Evolutionary conservation across 2,329 filamentous ascomycete genomes (phyloP).

Genomic region (Fusarium sarcochroum): DNA sequence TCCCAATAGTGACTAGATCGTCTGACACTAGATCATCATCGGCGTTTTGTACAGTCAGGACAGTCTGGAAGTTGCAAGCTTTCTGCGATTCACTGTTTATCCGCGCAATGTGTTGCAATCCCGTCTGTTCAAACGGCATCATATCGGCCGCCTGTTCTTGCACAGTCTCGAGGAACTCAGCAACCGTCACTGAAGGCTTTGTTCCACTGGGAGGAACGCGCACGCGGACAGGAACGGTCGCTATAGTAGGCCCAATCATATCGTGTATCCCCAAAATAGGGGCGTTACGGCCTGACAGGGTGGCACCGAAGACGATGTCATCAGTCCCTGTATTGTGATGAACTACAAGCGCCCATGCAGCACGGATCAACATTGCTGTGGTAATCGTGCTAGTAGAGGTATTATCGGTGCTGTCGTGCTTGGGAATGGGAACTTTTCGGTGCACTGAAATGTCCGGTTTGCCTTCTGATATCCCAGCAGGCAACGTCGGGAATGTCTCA

Average conservation of each 20-base stretch:
- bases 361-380: slow-evolving; percentile 5
- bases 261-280: slow-evolving; percentile 16
- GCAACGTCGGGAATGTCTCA: slow-evolving; percentile 11
- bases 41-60: slow-evolving; percentile 10
- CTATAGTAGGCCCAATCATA: slow-evolving; percentile 9
- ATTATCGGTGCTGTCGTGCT: background rate
- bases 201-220: background rate
- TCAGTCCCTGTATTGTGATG: slow-evolving; percentile 58
- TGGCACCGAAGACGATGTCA: slow-evolving; percentile 60
- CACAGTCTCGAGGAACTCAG: slow-evolving; percentile 15
- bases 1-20: slow-evolving; percentile 8
- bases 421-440: background rate
- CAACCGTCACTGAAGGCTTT: background rate
- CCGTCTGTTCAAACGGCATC: slow-evolving; percentile 25
- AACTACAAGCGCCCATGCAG: slow-evolving; percentile 6
- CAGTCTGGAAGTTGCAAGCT: slow-evolving; percentile 21
- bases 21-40: background rate
- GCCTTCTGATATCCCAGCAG: slow-evolving; percentile 5
- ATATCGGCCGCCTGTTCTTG: slow-evolving; percentile 25
- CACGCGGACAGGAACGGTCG: slow-evolving; percentile 3
- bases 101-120: slow-evolving; percentile 12
- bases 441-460: slow-evolving; percentile 5
- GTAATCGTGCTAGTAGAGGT: background rate
- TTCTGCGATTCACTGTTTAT: slow-evolving; percentile 14
- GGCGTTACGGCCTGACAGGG: slow-evolving; percentile 56